Evolutionary conservation across 2,329 filamentous ascomycete species (phyloP).

Genomic region (Botrytis deweyae): DNA sequence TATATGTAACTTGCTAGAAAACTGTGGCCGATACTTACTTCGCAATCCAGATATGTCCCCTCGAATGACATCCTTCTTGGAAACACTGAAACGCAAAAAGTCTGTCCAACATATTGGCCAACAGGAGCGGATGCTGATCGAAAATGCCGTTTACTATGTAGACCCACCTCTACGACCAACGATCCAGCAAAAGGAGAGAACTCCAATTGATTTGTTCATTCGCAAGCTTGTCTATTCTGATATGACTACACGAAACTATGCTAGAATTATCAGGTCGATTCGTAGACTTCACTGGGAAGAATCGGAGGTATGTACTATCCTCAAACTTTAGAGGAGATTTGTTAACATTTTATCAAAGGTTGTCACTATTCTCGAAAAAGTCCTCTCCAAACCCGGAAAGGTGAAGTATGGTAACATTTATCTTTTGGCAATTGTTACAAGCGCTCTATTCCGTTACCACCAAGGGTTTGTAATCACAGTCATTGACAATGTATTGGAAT

Average conservation of each 20-base stretch:
- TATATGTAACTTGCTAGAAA: slow-evolving; percentile 92
- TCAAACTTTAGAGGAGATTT: neutral
- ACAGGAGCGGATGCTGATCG: slow-evolving; percentile 95
- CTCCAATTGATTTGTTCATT: slow-evolving; percentile 88
- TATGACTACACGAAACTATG: slow-evolving; percentile 89
- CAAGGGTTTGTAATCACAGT: slow-evolving; percentile 87
- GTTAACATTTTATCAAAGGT: slow-evolving; percentile 30
- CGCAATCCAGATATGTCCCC: slow-evolving; percentile 91
- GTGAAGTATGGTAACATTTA: slow-evolving; percentile 98
- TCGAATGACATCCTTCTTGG: slow-evolving; percentile 89
- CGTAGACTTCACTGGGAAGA: slow-evolving; percentile 98
- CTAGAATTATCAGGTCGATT: slow-evolving; percentile 90
- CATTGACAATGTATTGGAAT: slow-evolving; percentile 88
- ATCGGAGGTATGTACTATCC: slow-evolving; percentile 58
- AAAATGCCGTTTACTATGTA: slow-evolving; percentile 97
- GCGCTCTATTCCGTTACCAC: slow-evolving; percentile 87
- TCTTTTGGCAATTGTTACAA: slow-evolving; percentile 83
- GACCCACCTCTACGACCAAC: slow-evolving; percentile 91
- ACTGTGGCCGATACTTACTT: slow-evolving; percentile 90
- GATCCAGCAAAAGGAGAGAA: slow-evolving; percentile 94
- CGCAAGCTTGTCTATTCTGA: slow-evolving; percentile 91
- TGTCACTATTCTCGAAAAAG: slow-evolving; percentile 60
- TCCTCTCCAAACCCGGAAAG: slow-evolving; percentile 94
- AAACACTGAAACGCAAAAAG: slow-evolving; percentile 95
- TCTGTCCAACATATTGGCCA: slow-evolving; percentile 91